Evolutionary conservation across 2,329 filamentous ascomycete genomes (phyloP).

Genomic region (Trichoderma asperellum): DNA sequence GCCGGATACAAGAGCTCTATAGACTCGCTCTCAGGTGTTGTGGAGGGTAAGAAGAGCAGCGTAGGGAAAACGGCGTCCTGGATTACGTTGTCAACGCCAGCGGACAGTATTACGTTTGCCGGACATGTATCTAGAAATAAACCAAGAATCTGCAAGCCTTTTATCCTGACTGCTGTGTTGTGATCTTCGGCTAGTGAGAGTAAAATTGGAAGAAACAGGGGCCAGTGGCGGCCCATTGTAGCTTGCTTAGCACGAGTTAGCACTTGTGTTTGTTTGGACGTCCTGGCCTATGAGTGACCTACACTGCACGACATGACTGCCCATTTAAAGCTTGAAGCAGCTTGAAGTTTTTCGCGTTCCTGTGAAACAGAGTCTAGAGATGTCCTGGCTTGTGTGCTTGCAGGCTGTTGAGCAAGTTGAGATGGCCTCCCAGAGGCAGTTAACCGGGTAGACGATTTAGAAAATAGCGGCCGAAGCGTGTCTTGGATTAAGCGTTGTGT

Average conservation of each 20-base stretch:
- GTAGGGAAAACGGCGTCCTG: slow-evolving; percentile 71
- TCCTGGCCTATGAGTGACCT: slow-evolving; percentile 32
- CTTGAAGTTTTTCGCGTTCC: slow-evolving; percentile 31
- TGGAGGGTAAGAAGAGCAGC: slow-evolving; percentile 73
- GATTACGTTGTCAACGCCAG: slow-evolving; percentile 70
- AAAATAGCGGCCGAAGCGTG: slow-evolving; percentile 71
- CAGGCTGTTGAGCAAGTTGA: slow-evolving; percentile 3
- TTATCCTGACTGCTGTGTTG: slow-evolving; percentile 54
- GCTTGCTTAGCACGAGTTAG: slow-evolving; percentile 13
- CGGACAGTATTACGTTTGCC: slow-evolving; percentile 57
- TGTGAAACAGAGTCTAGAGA: slow-evolving; percentile 34
- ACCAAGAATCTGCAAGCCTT: slow-evolving; percentile 59
- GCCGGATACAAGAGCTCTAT: slow-evolving; percentile 64
- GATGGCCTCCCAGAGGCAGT: slow-evolving; percentile 39
- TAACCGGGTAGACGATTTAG: slow-evolving; percentile 53
- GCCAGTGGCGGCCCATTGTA: slow-evolving; percentile 57
- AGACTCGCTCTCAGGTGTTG: slow-evolving; percentile 76
- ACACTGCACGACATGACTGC: slow-evolving; percentile 56
- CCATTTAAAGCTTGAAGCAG: slow-evolving; percentile 52
- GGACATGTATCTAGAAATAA: slow-evolving; percentile 61
- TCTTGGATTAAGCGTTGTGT: slow-evolving; percentile 61
- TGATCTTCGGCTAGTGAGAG: slow-evolving; percentile 70
- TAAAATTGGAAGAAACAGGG: slow-evolving; percentile 69
- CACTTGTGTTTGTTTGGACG: background rate
- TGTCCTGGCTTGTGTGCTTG: background rate